Conservation (phyloP, 768 basidiomycete genomes). For the Lactarius tabidus region DNA sequence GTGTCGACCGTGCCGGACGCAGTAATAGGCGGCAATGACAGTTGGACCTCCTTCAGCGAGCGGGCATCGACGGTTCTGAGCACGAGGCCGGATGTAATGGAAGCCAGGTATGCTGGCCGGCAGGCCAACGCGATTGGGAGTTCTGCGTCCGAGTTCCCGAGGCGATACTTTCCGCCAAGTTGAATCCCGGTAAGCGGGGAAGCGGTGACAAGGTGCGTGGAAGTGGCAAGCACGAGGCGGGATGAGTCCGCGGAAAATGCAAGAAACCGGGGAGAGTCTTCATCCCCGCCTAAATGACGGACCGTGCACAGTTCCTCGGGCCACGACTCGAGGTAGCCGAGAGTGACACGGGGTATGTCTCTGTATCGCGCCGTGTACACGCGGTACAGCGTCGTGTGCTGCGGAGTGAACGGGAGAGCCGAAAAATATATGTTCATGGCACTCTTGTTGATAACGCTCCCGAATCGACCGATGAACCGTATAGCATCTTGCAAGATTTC, state of each 20-base stretch:
- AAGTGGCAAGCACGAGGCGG: conserved; percentile 3
- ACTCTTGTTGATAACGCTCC: conserved; percentile 13
- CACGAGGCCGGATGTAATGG: conserved; percentile 13
- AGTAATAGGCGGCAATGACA: conserved; percentile 1
- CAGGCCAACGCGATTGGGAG: conserved; percentile 17
- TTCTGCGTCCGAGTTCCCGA: background rate
- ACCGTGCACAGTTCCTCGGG: conserved; percentile 20
- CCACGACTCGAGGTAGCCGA: conserved; percentile 29
- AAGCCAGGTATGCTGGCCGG: background rate
- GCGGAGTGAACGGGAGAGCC: conserved; percentile 16
- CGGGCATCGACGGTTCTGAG: conserved; percentile 10
- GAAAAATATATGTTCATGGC: conserved; percentile 17
- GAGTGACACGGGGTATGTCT: conserved; percentile 25
- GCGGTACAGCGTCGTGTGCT: conserved; percentile 17
- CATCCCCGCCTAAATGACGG: conserved; percentile 10
- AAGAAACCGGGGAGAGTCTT: conserved; percentile 5
- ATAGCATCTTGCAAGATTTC: conserved; percentile 18
- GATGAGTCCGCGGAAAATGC: conserved; percentile 14
- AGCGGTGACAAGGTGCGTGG: conserved; percentile 12
- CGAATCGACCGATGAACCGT: conserved; percentile 16
- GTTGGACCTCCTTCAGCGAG: conserved; percentile 11
- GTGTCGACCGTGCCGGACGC: background rate
- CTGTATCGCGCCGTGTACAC: conserved; percentile 15
- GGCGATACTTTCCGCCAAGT: conserved; percentile 12
- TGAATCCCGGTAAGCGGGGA: conserved; percentile 12